phyloP scores from a whole-genome alignment of 2,329 filamentous ascomycete genomes.

The Colletotrichum sp. region DNA sequence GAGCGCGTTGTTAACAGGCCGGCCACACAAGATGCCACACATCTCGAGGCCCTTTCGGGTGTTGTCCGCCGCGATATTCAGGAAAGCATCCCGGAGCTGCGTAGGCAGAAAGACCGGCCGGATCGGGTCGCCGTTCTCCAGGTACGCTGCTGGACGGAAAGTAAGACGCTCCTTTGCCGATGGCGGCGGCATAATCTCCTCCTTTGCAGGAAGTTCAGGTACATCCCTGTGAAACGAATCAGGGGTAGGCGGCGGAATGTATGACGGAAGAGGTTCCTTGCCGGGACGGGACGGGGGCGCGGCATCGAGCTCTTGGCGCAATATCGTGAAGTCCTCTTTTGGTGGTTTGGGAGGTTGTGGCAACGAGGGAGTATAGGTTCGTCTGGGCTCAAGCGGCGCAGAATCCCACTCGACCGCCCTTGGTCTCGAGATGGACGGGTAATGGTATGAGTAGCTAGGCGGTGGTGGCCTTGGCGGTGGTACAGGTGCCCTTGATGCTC shows the following conservation, averaged over 20 bases:
- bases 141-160: conserved; percentile 83
- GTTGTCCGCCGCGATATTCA: conserved; percentile 75
- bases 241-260: background rate
- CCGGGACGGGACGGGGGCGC: conserved; percentile 7
- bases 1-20: conserved; percentile 87
- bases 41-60: conserved; percentile 87
- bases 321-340: conserved; percentile 23
- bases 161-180: conserved; percentile 67
- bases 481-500: conserved; percentile 18
- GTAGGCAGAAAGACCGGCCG: conserved; percentile 87
- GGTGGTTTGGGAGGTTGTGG: conserved; percentile 38
- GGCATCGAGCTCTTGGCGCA: conserved; percentile 10
- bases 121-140: conserved; percentile 87
- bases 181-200: conserved; percentile 19
- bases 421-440: conserved; percentile 61
- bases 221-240: conserved; percentile 21
- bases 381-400: conserved; percentile 20
- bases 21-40: conserved; percentile 92
- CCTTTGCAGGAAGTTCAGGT: conserved; percentile 40
- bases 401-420: conserved; percentile 50
- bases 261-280: conserved; percentile 10
- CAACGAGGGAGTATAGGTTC: conserved; percentile 11
- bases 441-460: conserved; percentile 46
- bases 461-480: conserved; percentile 13
- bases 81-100: conserved; percentile 74